Percentiles rank a stretch among this genome's conserved stretches.
Conservation (phyloP, 2,329 filamentous ascomycete genomes). For the Tolypocladium sp. region DNA sequence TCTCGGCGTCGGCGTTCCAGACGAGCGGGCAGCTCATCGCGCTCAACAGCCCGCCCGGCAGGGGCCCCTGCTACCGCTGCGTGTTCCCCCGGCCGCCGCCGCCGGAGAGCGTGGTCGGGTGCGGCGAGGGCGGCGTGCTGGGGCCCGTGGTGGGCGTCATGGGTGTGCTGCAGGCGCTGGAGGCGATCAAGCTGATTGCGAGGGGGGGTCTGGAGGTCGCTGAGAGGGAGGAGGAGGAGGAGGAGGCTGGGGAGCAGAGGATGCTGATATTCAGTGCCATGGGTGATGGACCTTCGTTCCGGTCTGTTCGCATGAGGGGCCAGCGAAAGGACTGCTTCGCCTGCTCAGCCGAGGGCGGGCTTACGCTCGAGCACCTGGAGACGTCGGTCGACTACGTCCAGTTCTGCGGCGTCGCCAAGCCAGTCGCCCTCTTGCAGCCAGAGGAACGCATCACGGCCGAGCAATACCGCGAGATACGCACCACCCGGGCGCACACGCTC, state of each 20-base stretch:
- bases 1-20: slow-evolving; percentile 83
- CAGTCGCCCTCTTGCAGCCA: slow-evolving; percentile 46
- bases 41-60: slow-evolving; percentile 70
- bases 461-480: slow-evolving; percentile 39
- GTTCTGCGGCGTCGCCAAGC: slow-evolving; percentile 63
- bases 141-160: slow-evolving; percentile 89
- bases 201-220: slow-evolving; percentile 17
- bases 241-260: slow-evolving; percentile 15
- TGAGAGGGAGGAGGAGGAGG: slow-evolving; percentile 4
- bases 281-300: slow-evolving; percentile 42
- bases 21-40: slow-evolving; percentile 86
- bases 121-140: slow-evolving; percentile 86
- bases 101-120: slow-evolving; percentile 71
- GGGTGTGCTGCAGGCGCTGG: slow-evolving; percentile 85
- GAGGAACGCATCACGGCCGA: slow-evolving; percentile 60
- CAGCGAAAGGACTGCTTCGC: slow-evolving; percentile 64
- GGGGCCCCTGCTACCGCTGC: slow-evolving; percentile 84
- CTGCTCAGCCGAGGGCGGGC: slow-evolving; percentile 52
- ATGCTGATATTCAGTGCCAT: slow-evolving; percentile 41
- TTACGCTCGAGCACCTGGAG: slow-evolving; percentile 54
- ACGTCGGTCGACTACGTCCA: slow-evolving; percentile 70
- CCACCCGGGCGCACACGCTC: slow-evolving; percentile 40
- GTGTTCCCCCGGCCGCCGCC: slow-evolving; percentile 85
- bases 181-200: slow-evolving; percentile 76
- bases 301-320: slow-evolving; percentile 64